Percentiles rank a stretch among this genome's conserved stretches.
Conservation (phyloP, 495 filamentous ascomycete species). For the Trichoderma asperelloides region DNA sequence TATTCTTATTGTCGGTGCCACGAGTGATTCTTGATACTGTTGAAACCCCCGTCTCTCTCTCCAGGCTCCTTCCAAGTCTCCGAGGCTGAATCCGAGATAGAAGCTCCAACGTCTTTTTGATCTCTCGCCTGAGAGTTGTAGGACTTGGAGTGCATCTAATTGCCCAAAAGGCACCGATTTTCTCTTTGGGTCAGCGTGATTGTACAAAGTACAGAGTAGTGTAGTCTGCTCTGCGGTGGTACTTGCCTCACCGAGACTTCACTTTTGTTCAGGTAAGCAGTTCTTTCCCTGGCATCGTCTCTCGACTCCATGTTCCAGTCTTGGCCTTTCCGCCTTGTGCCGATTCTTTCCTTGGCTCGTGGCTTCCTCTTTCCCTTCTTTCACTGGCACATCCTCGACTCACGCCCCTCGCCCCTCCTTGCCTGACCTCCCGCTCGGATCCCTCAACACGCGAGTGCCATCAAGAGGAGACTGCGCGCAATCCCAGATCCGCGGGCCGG, state of each 20-base stretch:
- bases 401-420: background rate
- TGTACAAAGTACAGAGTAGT: background rate
- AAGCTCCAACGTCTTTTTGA: background rate
- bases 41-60: background rate
- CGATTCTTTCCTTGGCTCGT: background rate
- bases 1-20: background rate
- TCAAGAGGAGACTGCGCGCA: background rate
- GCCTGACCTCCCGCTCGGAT: background rate
- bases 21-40: background rate
- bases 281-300: background rate
- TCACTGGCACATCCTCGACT: background rate
- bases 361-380: background rate
- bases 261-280: conserved; percentile 7
- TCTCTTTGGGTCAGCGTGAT: background rate
- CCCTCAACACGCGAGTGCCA: background rate
- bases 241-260: background rate
- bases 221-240: background rate
- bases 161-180: background rate
- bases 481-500: background rate
- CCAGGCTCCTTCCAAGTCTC: background rate
- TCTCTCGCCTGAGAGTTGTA: background rate
- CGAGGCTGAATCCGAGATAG: background rate
- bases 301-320: background rate
- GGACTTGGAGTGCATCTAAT: background rate
- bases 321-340: background rate